A percentile compares a stretch with the other conserved stretches of the same genome.
Conservation (phyloP, 176 grass and related monocot species). For the Triticum urartu region DNA sequence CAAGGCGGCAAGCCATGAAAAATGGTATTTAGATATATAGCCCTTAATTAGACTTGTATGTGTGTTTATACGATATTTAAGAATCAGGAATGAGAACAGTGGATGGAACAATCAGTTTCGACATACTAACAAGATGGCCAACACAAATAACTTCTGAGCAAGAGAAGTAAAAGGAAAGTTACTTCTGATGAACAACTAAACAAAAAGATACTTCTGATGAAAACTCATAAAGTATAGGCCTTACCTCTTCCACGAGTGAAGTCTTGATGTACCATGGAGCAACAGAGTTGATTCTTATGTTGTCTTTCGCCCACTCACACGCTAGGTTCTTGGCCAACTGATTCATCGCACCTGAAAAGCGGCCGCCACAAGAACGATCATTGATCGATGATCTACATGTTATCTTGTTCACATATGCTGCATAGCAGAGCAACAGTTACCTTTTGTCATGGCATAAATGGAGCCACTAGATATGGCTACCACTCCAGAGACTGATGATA, state of each 20-base stretch:
- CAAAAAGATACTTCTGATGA: background rate
- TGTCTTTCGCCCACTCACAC: conserved; percentile 90
- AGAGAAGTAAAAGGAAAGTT: background rate
- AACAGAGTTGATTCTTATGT: conserved; percentile 77
- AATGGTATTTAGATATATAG: background rate
- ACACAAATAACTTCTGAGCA: background rate
- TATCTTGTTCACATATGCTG: background rate
- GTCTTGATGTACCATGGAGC: conserved; percentile 93
- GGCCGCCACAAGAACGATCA: background rate
- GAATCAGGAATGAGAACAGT: background rate
- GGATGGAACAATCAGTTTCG: background rate
- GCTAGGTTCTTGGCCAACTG: conserved; percentile 84
- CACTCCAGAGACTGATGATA: conserved; percentile 67
- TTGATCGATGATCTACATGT: background rate
- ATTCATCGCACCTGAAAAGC: conserved; percentile 71
- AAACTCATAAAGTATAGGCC: background rate
- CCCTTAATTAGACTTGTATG: background rate
- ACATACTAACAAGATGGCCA: background rate
- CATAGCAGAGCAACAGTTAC: conserved; percentile 23
- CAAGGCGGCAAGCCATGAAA: background rate
- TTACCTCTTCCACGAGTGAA: conserved; percentile 60
- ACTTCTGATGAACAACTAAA: background rate
- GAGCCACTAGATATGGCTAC: conserved; percentile 44
- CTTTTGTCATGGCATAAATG: conserved; percentile 81
- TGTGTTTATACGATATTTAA: background rate